phyloP scores from a whole-genome alignment of 345 rosid genomes.

The Hibiscus tridactylites region DNA sequence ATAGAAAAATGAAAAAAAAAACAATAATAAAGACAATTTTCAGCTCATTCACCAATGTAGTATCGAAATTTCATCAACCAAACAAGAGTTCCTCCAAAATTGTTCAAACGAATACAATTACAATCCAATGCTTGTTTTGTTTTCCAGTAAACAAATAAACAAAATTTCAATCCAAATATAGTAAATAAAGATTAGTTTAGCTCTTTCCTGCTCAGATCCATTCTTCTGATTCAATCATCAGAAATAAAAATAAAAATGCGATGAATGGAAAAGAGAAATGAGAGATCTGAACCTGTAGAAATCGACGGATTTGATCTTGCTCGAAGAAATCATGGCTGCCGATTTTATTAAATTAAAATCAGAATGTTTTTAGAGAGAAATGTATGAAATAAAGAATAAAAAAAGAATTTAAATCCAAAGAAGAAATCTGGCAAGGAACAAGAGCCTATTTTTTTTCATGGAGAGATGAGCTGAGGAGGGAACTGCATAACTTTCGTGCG shows the following conservation, averaged over 20 bases:
- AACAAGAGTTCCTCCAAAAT: too few species aligned
- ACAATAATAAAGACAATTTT: neutral
- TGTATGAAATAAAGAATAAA: neutral
- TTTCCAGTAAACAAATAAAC: too few species aligned
- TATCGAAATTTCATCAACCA: too few species aligned
- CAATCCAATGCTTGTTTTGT: too few species aligned
- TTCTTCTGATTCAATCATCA: neutral
- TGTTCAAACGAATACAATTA: too few species aligned
- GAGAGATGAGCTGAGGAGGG: neutral
- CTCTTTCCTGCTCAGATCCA: neutral
- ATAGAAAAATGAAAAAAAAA: neutral
- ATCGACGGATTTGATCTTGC: constrained; percentile 64
- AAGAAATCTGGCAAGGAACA: constrained; percentile 8
- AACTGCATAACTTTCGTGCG: neutral
- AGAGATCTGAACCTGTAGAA: constrained; percentile 20
- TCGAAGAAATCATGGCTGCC: constrained; percentile 44
- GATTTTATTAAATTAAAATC: neutral
- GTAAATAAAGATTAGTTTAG: neutral
- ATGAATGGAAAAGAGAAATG: neutral
- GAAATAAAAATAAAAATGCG: neutral
- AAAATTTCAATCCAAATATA: neutral
- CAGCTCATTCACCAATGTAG: neutral
- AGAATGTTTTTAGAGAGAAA: neutral
- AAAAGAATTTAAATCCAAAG: neutral
- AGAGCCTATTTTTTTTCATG: constrained; percentile 1